phyloP scores from a whole-genome alignment of 1,284 basidiomycete genomes.

The Fomitopsis pinicola region DNA sequence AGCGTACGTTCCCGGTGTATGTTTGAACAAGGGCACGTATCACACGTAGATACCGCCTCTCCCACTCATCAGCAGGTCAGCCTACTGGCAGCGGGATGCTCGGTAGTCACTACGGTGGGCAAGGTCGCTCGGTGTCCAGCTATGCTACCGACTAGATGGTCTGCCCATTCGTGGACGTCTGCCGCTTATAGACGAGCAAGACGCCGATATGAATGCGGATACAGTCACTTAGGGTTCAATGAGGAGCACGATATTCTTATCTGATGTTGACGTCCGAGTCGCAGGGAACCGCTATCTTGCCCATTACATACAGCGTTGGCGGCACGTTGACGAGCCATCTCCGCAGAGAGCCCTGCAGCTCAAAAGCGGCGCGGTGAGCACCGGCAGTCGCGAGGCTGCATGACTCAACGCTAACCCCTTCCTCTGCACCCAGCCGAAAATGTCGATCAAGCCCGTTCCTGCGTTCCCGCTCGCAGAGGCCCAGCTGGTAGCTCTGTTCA shows the following conservation, averaged over 20 bases:
- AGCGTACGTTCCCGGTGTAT: no score
- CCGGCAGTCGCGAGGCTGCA: background rate
- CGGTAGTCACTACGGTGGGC: no score
- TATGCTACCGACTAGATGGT: no score
- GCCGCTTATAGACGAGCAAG: background rate
- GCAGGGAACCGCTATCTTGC: background rate
- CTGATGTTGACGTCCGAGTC: background rate
- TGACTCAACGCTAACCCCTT: background rate
- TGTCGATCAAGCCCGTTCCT: background rate
- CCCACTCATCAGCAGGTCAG: no score
- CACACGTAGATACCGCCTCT: no score
- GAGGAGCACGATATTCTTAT: background rate
- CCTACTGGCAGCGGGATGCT: no score
- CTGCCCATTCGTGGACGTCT: background rate
- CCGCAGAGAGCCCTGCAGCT: background rate
- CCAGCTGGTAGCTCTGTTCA: constrained; percentile 5
- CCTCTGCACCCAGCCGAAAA: background rate
- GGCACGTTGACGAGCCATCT: background rate
- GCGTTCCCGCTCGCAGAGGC: constrained; percentile 2
- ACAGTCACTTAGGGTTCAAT: background rate
- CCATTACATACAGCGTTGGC: background rate
- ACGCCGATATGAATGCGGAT: background rate
- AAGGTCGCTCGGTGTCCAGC: no score
- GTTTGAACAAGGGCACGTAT: no score
- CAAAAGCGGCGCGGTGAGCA: background rate